Base-by-base conservation (phyloP, 2,329 filamentous ascomycete species). In the Arthrobotrys sinensis region DNA sequence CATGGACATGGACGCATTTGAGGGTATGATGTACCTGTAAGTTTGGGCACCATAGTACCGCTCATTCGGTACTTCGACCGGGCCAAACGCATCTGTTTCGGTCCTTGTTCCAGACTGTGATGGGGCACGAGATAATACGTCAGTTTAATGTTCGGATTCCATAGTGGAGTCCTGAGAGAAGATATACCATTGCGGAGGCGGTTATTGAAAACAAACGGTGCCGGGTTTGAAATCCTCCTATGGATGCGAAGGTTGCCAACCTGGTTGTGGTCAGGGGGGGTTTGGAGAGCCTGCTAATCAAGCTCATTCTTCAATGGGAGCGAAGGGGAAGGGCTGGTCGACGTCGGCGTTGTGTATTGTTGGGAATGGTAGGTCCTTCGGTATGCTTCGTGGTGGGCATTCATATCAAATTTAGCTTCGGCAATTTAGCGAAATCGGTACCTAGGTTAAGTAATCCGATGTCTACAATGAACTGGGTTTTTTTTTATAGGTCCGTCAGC, bases 41-140 rank as follows among this genome's bases (percentile, higher is more conserved):
- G 95, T 97, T 89, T 97, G 95, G 79, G 95, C 95, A 84, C 96
- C 96, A 95, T 96, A 99, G 89, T 99, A 99, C 88, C 92, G 95
- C 90, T 97, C 93, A 81, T 89, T 89, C 48, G 92, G 89, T 82
- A 98, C 94, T 88, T 97, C 90, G 85, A 99, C 90, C 87, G 97
- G 94, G 86, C 96, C 96, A 88, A 98, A 98, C 86, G 96, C 96
- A 88, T 99, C 96, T 86, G 90, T 96, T 87, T 99, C 96, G 83
- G 91, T 93, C 86, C 96, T 90, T 81, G 91, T 92, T 80, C 83
- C 85, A 81, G 86, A 69, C 76, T 79, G 21, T 34, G n/a, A 24
- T 40, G 16, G 4, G 12, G n/a, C n/a, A 16, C 24, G 24, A 10
- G 40, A 50, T 7, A 14, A 48, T 19, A 4, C 2, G 10, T 57